Evolutionary conservation across 108 stramenopile genomes (phyloP).

Genomic region (Nitzschia inconspicua): DNA sequence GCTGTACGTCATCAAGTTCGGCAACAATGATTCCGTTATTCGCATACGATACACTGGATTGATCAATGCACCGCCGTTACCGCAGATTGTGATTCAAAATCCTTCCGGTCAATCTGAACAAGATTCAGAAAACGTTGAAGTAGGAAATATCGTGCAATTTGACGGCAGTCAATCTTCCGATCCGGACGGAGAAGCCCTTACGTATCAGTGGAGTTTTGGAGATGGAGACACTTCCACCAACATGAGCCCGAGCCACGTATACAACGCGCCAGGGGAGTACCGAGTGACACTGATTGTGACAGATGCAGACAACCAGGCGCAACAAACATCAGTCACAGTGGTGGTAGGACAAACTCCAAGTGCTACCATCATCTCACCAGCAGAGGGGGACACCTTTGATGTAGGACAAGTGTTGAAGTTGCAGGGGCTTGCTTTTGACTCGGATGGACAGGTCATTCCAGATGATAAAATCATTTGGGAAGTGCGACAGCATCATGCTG

Average conservation of each 20-base stretch:
- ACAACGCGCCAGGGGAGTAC: slow-evolving; percentile 11
- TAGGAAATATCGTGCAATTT: slow-evolving; percentile 7
- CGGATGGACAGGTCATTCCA: slow-evolving; percentile 9
- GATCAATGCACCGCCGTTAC: background rate
- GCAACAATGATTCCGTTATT: background rate
- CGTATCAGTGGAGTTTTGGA: slow-evolving; percentile 35
- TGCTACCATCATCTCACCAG: slow-evolving; percentile 3
- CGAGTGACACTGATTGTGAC: slow-evolving; percentile 7
- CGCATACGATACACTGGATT: slow-evolving; percentile 8
- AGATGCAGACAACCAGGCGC: background rate
- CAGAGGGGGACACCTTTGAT: slow-evolving; percentile 16
- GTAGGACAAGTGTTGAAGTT: slow-evolving; percentile 26
- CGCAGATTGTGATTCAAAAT: background rate
- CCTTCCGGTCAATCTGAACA: background rate
- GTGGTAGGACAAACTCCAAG: slow-evolving; percentile 4
- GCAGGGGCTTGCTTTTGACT: slow-evolving; percentile 13
- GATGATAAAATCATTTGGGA: slow-evolving; percentile 23
- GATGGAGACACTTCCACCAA: slow-evolving; percentile 4
- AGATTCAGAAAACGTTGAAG: background rate
- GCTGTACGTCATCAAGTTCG: slow-evolving; percentile 9
- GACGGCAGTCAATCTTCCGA: slow-evolving; percentile 29
- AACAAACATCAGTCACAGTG: background rate
- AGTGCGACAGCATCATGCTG: slow-evolving; percentile 20
- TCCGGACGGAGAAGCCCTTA: slow-evolving; percentile 26
- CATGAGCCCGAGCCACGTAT: background rate